Conservation (phyloP, 2,329 filamentous ascomycete genomes). For the Phyllosticta citriasiana region DNA sequence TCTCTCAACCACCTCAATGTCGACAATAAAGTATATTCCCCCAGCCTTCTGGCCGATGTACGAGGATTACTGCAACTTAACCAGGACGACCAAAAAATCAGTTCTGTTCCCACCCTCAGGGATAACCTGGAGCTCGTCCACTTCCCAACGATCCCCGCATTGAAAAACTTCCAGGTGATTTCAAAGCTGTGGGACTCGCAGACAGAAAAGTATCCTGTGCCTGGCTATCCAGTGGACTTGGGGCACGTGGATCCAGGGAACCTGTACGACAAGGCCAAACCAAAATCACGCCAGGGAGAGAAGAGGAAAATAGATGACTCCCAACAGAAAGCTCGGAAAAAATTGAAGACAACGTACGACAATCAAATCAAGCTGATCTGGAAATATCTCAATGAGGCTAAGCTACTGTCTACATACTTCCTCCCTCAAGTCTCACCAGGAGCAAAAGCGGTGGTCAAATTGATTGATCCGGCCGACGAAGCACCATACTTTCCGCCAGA, state of each 20-base stretch:
- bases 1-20: background rate
- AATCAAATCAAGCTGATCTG: background rate
- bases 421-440: too few species aligned
- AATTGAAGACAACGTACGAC: background rate
- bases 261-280: background rate
- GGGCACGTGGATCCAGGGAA: background rate
- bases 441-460: too few species aligned
- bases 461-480: too few species aligned
- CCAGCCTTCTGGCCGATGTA: background rate
- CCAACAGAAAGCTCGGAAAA: background rate
- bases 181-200: background rate
- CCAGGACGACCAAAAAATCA: background rate
- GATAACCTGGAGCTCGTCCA: background rate
- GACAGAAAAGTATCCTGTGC: background rate
- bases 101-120: background rate
- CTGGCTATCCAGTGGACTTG: background rate
- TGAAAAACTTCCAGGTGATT: background rate
- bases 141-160: background rate
- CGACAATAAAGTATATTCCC: background rate
- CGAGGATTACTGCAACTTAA: background rate
- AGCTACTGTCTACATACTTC: background rate
- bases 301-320: background rate
- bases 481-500: background rate
- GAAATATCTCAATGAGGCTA: background rate
- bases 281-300: too few species aligned